These are phyloP conservation scores for Podaxis carcinomalis DNA, from an alignment of 768 basidiomycete species.

Conservation along the genomic window DNA sequence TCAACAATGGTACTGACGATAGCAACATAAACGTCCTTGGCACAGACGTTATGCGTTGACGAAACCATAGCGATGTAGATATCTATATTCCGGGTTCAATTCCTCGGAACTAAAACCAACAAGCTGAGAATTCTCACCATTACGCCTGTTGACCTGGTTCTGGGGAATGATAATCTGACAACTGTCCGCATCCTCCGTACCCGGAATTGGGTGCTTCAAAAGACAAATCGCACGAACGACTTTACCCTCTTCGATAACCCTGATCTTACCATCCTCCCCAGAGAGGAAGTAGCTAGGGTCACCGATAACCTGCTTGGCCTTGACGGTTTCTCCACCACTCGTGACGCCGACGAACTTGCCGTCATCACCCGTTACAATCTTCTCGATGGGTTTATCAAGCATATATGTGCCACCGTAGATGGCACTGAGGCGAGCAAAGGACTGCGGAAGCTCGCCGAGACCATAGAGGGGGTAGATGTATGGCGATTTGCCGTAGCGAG, in stretches of 20 bases:
- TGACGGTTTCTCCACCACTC: slow-evolving; percentile 86
- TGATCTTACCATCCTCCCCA: slow-evolving; percentile 70
- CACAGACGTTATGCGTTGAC: slow-evolving; percentile 94
- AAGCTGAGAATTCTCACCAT: slow-evolving; percentile 57
- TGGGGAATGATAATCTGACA: slow-evolving; percentile 98
- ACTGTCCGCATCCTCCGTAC: slow-evolving; percentile 92
- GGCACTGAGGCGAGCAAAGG: slow-evolving; percentile 95
- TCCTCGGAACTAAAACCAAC: neutral
- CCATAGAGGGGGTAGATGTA: slow-evolving; percentile 99
- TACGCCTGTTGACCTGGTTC: slow-evolving; percentile 90
- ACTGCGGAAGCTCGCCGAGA: slow-evolving; percentile 97
- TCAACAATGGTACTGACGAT: slow-evolving; percentile 99
- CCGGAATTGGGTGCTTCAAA: slow-evolving; percentile 97
- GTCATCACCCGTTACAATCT: slow-evolving; percentile 79
- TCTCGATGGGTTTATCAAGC: slow-evolving; percentile 93
- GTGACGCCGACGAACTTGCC: slow-evolving; percentile 94
- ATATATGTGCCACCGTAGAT: slow-evolving; percentile 99
- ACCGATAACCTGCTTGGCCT: slow-evolving; percentile 96
- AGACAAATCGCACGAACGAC: slow-evolving; percentile 97
- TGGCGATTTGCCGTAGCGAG: slow-evolving; percentile 97
- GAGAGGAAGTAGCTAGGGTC: slow-evolving; percentile 97
- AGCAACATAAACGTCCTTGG: slow-evolving; percentile 91
- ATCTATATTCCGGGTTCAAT: slow-evolving; percentile 43
- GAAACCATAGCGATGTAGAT: slow-evolving; percentile 99
- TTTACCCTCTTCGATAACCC: slow-evolving; percentile 89